Evolutionary conservation across 2,329 filamentous ascomycete genomes (phyloP), one percentile per base, ranked within the genome.

Genomic region (Epichloe sibirici): DNA sequence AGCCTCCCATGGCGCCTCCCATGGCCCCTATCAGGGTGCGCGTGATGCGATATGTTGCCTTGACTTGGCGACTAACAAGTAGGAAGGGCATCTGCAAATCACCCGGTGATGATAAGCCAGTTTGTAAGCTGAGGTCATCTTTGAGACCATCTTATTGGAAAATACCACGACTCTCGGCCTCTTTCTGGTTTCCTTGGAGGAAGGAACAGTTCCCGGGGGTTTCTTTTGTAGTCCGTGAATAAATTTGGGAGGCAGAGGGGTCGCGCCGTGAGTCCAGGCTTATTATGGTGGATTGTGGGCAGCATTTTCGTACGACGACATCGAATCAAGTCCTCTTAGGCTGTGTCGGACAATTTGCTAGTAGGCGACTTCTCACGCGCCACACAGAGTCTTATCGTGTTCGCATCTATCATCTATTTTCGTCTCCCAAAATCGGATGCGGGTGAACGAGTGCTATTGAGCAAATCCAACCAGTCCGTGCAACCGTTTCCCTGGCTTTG

Each of bases 1-100:
- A 45, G 44, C 48, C 48, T 50, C 17, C 12, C 48, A 50, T 23
- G 39, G 60, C 38, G 15, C 21, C 48, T 50, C 17, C 12, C 48
- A 50, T 23, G 39, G 60, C 38, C 8, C 21, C 40, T 31, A 38
- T 50, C 31, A 45, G 11, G 15, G 17, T 38, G 28, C 38, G 39
- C 15, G 25, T 37, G 40, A 45, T 31, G 40, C 31, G 28, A 51
- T 28, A 45, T 25, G 48, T 51, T 50, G 48, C 38, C 25, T 43
- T 43, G 48, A 31, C 37, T 50, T 17, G 28, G 37, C 28, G 43
- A 37, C 39, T 34, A 38, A 31, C 0, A 28, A 21, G 21, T 8
- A 37, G 28, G 28, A 44, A 15, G 15, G 48, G 37, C 48, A 50
- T 31, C 39, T 50, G n/a, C 39, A 50, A 25, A 39, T 15, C 8